Evolutionary conservation across 2,329 filamentous ascomycete genomes (phyloP).

Genomic region (Calonectria hawksworthii): DNA sequence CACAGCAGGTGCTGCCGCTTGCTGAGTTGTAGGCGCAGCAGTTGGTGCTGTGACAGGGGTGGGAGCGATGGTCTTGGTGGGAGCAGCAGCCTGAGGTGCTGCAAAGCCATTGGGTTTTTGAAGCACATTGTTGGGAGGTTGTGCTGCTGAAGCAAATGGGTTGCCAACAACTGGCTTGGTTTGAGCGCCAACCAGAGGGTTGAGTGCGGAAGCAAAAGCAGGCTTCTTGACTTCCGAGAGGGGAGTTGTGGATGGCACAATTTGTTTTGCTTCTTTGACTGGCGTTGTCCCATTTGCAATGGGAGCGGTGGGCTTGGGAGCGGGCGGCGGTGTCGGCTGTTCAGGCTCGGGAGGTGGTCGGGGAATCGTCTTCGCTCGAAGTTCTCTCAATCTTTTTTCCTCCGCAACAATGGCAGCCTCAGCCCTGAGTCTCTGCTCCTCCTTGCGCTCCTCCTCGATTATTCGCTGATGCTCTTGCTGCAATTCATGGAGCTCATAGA

Average conservation of each 20-base stretch:
- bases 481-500: conserved; percentile 62
- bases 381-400: conserved; percentile 62
- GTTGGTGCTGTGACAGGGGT: not conserved
- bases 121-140: conserved; percentile 28
- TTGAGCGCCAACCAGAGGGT: conserved; percentile 36
- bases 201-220: conserved; percentile 18
- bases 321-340: conserved; percentile 41
- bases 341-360: conserved; percentile 56
- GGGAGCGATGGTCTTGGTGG: not conserved
- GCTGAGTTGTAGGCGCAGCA: conserved; percentile 27
- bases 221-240: conserved; percentile 39
- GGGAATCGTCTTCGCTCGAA: conserved; percentile 61
- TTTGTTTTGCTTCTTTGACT: conserved; percentile 36
- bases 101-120: conserved; percentile 36
- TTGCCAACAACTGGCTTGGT: conserved; percentile 39
- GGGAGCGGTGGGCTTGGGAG: conserved; percentile 39
- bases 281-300: conserved; percentile 39
- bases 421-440: conserved; percentile 60
- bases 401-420: conserved; percentile 63
- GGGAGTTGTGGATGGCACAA: conserved; percentile 37
- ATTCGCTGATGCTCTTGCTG: conserved; percentile 61
- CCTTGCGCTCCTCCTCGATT: conserved; percentile 59
- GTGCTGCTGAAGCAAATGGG: conserved; percentile 36
- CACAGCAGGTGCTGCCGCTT: conserved; percentile 28
- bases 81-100: conserved; percentile 14